Evolutionary conservation across 306 rosid species (phyloP).

Genomic region (Lithocarpus polystachyus): DNA sequence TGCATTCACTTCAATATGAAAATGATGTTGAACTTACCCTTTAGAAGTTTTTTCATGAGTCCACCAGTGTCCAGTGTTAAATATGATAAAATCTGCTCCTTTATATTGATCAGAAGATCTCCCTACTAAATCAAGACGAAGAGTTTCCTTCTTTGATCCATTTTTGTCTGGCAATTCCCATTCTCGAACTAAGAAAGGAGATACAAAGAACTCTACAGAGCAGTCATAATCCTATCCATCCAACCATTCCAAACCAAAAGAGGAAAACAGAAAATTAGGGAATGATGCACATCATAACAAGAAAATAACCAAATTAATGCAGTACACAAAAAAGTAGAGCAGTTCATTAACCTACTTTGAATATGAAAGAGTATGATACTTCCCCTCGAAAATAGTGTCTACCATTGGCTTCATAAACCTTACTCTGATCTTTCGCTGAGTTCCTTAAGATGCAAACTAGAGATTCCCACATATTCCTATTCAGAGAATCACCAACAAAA

Average conservation of each 20-base stretch:
- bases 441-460: conserved; percentile 80
- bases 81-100: conserved; percentile 74
- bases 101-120: conserved; percentile 60
- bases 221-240: conserved; percentile 66
- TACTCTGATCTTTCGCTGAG: conserved; percentile 54
- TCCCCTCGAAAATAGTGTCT: conserved; percentile 76
- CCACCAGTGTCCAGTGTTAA: conserved; percentile 99
- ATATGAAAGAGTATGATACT: conserved; percentile 80
- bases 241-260: conserved; percentile 10
- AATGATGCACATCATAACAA: not conserved
- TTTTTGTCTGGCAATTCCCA: conserved; percentile 69
- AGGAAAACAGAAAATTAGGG: not conserved
- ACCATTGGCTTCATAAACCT: conserved; percentile 80
- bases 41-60: conserved; percentile 89
- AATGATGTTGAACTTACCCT: conserved; percentile 48
- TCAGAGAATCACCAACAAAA: conserved; percentile 97
- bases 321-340: not conserved
- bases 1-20: not conserved
- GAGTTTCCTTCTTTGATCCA: conserved; percentile 79
- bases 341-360: conserved; percentile 45
- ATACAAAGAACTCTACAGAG: conserved; percentile 85
- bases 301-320: not conserved
- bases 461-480: conserved; percentile 99
- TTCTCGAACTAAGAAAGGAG: conserved; percentile 95
- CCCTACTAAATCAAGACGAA: conserved; percentile 88